These are phyloP conservation scores for Aspergillus cejpii DNA, from an alignment of 2,329 filamentous ascomycete species.

Conservation along the genomic window DNA sequence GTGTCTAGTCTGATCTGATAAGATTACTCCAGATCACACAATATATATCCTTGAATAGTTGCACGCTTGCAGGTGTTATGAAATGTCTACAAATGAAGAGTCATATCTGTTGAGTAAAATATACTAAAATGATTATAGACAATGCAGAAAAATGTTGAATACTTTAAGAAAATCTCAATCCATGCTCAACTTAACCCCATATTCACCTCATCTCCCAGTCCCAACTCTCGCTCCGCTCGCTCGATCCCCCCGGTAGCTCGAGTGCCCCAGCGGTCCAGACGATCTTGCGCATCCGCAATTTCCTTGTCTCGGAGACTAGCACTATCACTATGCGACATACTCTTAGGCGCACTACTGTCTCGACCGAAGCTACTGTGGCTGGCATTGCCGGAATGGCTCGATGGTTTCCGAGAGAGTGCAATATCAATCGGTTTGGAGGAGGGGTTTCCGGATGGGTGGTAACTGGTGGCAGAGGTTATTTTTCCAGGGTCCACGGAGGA, in stretches of 20 bases:
- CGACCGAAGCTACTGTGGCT: constrained; percentile 16
- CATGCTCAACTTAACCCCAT: constrained; percentile 68
- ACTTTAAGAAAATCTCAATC: no score
- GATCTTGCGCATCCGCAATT: constrained; percentile 40
- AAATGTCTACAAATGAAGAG: no score
- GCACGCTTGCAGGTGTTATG: no score
- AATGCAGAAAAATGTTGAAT: no score
- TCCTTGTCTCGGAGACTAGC: constrained; percentile 35
- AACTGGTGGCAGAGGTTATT: constrained; percentile 19
- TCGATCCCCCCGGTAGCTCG: constrained; percentile 50
- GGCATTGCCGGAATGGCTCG: constrained; percentile 19
- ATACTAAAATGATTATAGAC: no score
- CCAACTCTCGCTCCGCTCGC: constrained; percentile 55
- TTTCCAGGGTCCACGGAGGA: constrained; percentile 19
- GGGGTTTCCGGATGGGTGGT: constrained; percentile 14
- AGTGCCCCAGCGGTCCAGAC: constrained; percentile 48
- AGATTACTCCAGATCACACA: no score
- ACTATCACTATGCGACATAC: constrained; percentile 26
- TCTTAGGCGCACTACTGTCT: constrained; percentile 21
- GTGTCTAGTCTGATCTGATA: no score
- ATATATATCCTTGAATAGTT: no score
- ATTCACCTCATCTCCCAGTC: constrained; percentile 73
- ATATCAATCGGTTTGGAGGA: constrained; percentile 29
- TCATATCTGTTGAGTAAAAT: no score
- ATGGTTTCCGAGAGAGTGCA: constrained; percentile 23